These are phyloP conservation scores for Vigna unguiculata DNA, from an alignment of 306 rosid species.

Conservation along the genomic window DNA sequence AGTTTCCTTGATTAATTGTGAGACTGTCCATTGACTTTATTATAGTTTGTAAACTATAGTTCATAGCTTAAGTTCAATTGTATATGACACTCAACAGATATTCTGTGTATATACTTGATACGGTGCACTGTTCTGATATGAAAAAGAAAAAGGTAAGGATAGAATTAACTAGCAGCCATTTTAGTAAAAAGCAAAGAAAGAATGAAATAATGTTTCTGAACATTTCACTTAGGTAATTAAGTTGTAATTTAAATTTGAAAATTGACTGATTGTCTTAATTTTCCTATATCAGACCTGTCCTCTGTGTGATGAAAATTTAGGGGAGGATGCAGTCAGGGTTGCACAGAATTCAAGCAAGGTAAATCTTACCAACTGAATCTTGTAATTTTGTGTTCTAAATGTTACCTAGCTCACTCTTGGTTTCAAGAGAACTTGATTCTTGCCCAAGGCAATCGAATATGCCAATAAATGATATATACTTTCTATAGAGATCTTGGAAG, in stretches of 20 bases:
- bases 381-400: slow-evolving; percentile 23
- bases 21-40: slow-evolving; percentile 2
- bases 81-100: slow-evolving; percentile 11
- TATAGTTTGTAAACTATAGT: neutral
- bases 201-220: neutral
- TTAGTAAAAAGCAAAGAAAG: slow-evolving; percentile 27
- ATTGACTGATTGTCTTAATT: slow-evolving; percentile 38
- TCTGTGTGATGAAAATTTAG: slow-evolving; percentile 72
- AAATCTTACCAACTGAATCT: slow-evolving; percentile 7
- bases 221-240: slow-evolving; percentile 7
- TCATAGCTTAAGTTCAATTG: slow-evolving; percentile 25
- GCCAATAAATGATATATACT: slow-evolving; percentile 41
- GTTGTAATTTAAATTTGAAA: slow-evolving; percentile 46
- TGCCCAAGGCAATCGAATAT: slow-evolving; percentile 16
- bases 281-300: slow-evolving; percentile 81
- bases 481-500: slow-evolving; percentile 54
- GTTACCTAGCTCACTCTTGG: neutral
- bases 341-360: slow-evolving; percentile 76
- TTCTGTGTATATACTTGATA: slow-evolving; percentile 14
- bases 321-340: slow-evolving; percentile 61
- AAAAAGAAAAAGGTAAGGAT: neutral
- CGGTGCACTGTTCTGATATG: slow-evolving; percentile 36
- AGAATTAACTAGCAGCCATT: slow-evolving; percentile 8
- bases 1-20: slow-evolving; percentile 25
- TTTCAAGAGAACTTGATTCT: slow-evolving; percentile 30